A percentile compares a stretch with the other conserved stretches of the same genome.
These are phyloP conservation scores for Fusarium algeriense DNA, from an alignment of 2,329 filamentous ascomycete genomes.

Conservation along the genomic window DNA sequence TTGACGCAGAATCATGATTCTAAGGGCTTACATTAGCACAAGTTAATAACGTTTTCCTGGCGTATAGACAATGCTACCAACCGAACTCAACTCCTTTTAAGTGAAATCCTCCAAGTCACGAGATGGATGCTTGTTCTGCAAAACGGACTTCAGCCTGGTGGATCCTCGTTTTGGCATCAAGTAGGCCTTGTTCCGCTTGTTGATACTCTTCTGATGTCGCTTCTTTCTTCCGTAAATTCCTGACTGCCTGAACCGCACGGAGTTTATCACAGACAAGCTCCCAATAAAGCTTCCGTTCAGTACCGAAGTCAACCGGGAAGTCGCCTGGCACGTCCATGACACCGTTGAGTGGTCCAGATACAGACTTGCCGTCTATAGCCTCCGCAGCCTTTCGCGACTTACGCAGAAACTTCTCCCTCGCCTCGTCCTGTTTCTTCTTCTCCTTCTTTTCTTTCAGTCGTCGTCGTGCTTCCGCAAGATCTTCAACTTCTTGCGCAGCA, in stretches of 20 bases:
- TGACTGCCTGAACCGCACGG: slow-evolving; percentile 54
- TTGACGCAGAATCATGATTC: slow-evolving; percentile 45
- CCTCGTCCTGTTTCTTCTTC: slow-evolving; percentile 53
- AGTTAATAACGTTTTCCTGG: slow-evolving; percentile 23
- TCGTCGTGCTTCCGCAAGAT: slow-evolving; percentile 54
- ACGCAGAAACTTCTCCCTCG: slow-evolving; percentile 48
- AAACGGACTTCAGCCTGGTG: slow-evolving; percentile 55
- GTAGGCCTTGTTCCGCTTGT: slow-evolving; percentile 48
- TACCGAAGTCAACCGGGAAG: slow-evolving; percentile 49
- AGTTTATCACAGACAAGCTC: slow-evolving; percentile 58
- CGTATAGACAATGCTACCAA: slow-evolving; percentile 41
- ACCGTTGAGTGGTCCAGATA: slow-evolving; percentile 51
- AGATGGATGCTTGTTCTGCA: slow-evolving; percentile 45
- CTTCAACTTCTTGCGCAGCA: slow-evolving; percentile 56
- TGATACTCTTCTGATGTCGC: slow-evolving; percentile 45
- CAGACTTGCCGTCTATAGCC: slow-evolving; percentile 34
- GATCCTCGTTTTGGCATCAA: slow-evolving; percentile 51
- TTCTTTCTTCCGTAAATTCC: slow-evolving; percentile 49
- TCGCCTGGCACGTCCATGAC: slow-evolving; percentile 54
- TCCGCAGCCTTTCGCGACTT: slow-evolving; percentile 54
- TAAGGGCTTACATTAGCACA: slow-evolving; percentile 38
- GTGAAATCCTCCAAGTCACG: slow-evolving; percentile 12
- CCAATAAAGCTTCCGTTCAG: slow-evolving; percentile 54
- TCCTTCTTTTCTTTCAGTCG: slow-evolving; percentile 57
- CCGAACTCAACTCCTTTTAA: slow-evolving; percentile 22